Conservation (phyloP, 805 yeast species). For the Candida parachauliodes region DNA sequence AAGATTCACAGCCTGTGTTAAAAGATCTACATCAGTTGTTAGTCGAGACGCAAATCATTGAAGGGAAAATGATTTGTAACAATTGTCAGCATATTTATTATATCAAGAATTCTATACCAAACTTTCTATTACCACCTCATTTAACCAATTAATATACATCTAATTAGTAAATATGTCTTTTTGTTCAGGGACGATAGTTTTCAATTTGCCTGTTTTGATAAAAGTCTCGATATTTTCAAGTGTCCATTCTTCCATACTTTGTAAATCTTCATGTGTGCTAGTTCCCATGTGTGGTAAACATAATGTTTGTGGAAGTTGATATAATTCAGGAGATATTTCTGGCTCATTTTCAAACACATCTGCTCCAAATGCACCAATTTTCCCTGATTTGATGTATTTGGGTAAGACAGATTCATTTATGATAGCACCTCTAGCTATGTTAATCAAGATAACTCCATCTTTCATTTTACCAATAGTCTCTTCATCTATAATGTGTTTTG, state of each 20-base stretch:
- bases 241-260: constrained; percentile 76
- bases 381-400: constrained; percentile 56
- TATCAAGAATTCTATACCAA: constrained; percentile 91
- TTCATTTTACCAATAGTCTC: constrained; percentile 67
- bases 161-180: constrained; percentile 27
- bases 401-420: constrained; percentile 62
- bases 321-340: constrained; percentile 55
- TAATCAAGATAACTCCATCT: constrained; percentile 70
- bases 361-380: constrained; percentile 62
- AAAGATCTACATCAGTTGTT: constrained; percentile 74
- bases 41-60: constrained; percentile 78
- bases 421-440: constrained; percentile 88
- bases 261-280: constrained; percentile 66
- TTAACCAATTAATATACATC: constrained; percentile 35
- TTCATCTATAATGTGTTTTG: constrained; percentile 65
- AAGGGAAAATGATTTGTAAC: constrained; percentile 86
- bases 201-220: constrained; percentile 63
- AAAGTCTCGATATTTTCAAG: constrained; percentile 62
- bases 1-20: constrained; percentile 52
- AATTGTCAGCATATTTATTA: constrained; percentile 85
- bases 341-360: constrained; percentile 82
- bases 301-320: constrained; percentile 61
- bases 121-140: constrained; percentile 92
- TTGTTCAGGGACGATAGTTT: constrained; percentile 80
- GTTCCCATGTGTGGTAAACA: constrained; percentile 90